phyloP scores from a whole-genome alignment of 371 early-diverging fungal genomes.

The Massospora cicadina region DNA sequence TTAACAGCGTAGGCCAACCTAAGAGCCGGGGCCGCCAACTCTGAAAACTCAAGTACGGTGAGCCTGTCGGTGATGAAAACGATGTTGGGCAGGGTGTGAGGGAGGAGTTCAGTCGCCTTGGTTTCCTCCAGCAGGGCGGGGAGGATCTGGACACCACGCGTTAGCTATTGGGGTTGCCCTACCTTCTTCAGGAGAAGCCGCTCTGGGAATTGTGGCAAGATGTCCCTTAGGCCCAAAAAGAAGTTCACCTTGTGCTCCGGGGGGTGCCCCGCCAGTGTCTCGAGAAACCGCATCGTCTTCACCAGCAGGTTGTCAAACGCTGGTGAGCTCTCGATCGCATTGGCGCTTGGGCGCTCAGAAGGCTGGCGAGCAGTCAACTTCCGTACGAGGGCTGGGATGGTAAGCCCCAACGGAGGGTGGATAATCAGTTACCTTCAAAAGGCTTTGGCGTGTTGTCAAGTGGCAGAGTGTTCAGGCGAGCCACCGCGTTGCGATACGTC shows the following conservation, averaged over 20 bases:
- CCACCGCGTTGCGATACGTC: slow-evolving; percentile 41
- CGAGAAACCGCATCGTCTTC: slow-evolving; percentile 60
- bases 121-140: slow-evolving; percentile 50
- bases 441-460: slow-evolving; percentile 29
- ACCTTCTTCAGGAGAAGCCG: slow-evolving; percentile 45
- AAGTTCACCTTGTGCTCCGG: slow-evolving; percentile 60
- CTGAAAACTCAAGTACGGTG: slow-evolving; percentile 39
- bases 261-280: slow-evolving; percentile 56
- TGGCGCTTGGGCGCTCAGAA: slow-evolving; percentile 31
- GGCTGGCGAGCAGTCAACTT: slow-evolving; percentile 34
- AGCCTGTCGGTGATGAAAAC: slow-evolving; percentile 42
- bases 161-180: slow-evolving; percentile 3
- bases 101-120: slow-evolving; percentile 48
- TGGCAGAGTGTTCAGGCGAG: slow-evolving; percentile 21
- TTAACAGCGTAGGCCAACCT: slow-evolving; percentile 37
- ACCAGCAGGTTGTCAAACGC: slow-evolving; percentile 67
- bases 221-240: slow-evolving; percentile 49
- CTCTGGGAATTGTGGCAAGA: slow-evolving; percentile 53
- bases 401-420: neutral
- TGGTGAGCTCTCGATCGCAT: slow-evolving; percentile 39
- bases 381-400: slow-evolving; percentile 25
- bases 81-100: slow-evolving; percentile 55
- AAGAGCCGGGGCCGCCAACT: slow-evolving; percentile 37
- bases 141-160: slow-evolving; percentile 28
- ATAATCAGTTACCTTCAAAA: slow-evolving; percentile 23